These are phyloP conservation scores for Coemansia furcata DNA, from an alignment of 192 early-diverging fungal genomes.

Conservation along the genomic window DNA sequence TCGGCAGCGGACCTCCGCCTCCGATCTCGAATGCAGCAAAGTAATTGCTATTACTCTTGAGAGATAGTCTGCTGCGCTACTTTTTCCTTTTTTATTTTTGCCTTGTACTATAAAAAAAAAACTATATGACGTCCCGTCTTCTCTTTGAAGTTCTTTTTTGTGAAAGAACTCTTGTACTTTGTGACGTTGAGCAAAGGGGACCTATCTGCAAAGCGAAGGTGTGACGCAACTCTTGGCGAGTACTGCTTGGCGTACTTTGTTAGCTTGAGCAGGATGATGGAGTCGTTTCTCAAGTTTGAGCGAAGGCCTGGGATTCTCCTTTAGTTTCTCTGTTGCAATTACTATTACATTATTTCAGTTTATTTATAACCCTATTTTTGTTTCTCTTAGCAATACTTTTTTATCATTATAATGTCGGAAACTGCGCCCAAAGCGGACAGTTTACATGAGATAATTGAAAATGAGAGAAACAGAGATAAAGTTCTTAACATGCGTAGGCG, in stretches of 20 bases:
- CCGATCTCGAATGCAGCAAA: conserved; percentile 20
- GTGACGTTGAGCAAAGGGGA: too few species aligned
- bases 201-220: not conserved
- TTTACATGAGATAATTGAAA: not conserved
- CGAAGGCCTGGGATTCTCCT: too few species aligned
- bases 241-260: too few species aligned
- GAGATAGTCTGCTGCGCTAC: not conserved
- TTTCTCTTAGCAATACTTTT: too few species aligned
- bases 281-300: too few species aligned
- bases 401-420: too few species aligned
- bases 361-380: too few species aligned
- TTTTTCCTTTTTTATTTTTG: not conserved
- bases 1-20: conserved; percentile 15
- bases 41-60: not conserved
- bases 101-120: conserved; percentile 6
- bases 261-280: too few species aligned
- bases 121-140: not conserved
- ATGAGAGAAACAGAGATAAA: not conserved
- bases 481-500: not conserved
- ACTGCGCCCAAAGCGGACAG: too few species aligned
- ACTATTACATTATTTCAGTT: too few species aligned
- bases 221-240: too few species aligned
- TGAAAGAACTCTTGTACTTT: not conserved
- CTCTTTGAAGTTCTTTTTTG: not conserved
- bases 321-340: too few species aligned